These are phyloP conservation scores for Knoxia roxburghii DNA, from an alignment of 257 asterid genomes.

Conservation along the genomic window DNA sequence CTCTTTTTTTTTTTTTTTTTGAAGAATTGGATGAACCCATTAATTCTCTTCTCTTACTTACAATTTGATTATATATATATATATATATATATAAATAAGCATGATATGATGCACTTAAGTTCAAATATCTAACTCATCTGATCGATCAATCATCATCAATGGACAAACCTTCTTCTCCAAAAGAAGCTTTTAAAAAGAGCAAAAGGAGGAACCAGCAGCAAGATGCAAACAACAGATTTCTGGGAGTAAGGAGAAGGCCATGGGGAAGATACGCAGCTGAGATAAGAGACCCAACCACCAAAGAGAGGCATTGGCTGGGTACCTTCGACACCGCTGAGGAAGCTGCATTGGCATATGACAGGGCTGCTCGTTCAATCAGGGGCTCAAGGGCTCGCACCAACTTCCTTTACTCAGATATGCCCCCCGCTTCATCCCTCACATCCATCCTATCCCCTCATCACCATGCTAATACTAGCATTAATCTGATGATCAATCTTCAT, in stretches of 20 bases:
- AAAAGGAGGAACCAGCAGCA: slow-evolving; percentile 30
- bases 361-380: slow-evolving; percentile 84
- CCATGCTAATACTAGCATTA: no score
- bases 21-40: no score
- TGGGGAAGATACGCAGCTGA: slow-evolving; percentile 94
- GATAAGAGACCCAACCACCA: slow-evolving; percentile 76
- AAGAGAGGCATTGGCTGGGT: slow-evolving; percentile 86
- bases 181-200: slow-evolving; percentile 38
- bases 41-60: no score
- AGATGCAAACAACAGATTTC: slow-evolving; percentile 38
- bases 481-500: no score
- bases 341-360: slow-evolving; percentile 82
- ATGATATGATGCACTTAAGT: no score
- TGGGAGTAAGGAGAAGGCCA: slow-evolving; percentile 77
- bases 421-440: slow-evolving; percentile 76
- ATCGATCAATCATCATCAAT: no score
- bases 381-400: slow-evolving; percentile 70
- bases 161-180: no score
- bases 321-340: slow-evolving; percentile 90
- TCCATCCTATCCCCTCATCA: slow-evolving; percentile 81
- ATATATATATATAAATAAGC: no score
- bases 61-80: no score
- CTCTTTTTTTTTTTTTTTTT: no score
- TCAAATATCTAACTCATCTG: no score
- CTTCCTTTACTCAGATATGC: slow-evolving; percentile 89